Conservation (phyloP, 176 grass and related monocot genomes). For the Zea luxurians region DNA sequence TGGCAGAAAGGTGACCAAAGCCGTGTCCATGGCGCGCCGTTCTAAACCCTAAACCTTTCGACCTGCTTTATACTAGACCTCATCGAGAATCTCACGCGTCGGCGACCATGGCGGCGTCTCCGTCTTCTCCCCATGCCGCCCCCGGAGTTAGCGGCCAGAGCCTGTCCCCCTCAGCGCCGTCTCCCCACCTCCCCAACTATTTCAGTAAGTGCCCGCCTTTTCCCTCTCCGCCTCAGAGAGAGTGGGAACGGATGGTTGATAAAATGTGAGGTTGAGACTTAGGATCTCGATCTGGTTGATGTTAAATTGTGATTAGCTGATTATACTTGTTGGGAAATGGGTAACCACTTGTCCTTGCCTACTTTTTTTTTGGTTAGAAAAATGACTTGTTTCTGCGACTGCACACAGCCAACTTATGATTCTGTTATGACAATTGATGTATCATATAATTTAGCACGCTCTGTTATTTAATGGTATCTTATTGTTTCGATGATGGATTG, state of each 20-base stretch:
- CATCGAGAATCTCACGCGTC: slow-evolving; percentile 16
- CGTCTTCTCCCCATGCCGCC: not conserved
- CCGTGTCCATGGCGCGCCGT: slow-evolving; percentile 30
- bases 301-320: not conserved
- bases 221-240: not conserved
- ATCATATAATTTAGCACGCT: not conserved
- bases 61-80: not conserved
- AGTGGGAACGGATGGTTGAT: not conserved
- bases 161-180: not conserved
- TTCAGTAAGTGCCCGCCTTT: slow-evolving; percentile 21
- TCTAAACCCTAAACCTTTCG: slow-evolving; percentile 25
- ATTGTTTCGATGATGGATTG: not conserved
- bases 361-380: too few relatives aligned
- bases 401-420: too few relatives aligned
- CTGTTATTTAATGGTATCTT: not conserved
- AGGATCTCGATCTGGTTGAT: slow-evolving; percentile 5
- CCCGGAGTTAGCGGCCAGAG: slow-evolving; percentile 6
- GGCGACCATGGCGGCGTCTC: slow-evolving; percentile 43
- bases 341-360: not conserved
- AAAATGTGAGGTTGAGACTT: not conserved
- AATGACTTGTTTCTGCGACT: too few relatives aligned
- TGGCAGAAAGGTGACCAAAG: too few relatives aligned
- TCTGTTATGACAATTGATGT: not conserved
- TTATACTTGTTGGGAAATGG: slow-evolving; percentile 1
- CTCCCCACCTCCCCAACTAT: slow-evolving; percentile 43